Percentiles rank a stretch among this genome's conserved stretches.
Evolutionary conservation across 225 moss, liverwort and hornwort species (phyloP).

Genomic region (Polytrichum commune): DNA sequence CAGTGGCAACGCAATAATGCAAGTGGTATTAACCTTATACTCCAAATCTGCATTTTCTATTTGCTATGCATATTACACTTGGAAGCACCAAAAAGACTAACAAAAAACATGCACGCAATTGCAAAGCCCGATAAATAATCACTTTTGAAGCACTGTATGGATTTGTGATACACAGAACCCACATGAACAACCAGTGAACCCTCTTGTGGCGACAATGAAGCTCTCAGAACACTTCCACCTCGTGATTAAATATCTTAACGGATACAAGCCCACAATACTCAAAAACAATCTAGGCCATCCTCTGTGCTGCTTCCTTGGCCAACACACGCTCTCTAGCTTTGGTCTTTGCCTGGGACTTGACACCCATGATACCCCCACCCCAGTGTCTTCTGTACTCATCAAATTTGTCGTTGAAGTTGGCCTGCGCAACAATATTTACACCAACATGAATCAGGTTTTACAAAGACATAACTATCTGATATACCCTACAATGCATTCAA

Average conservation of each 20-base stretch:
- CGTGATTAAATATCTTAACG: not conserved
- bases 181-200: not conserved
- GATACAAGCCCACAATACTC: not conserved
- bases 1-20: too few species aligned
- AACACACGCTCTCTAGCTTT: conserved; percentile 63
- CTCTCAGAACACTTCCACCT: not conserved
- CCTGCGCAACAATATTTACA: conserved; percentile 24
- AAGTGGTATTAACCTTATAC: too few species aligned
- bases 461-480: too few species aligned
- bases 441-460: too few species aligned
- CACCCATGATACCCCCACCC: conserved; percentile 90
- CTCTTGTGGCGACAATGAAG: not conserved
- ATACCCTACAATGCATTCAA: too few species aligned
- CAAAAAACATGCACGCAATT: too few species aligned
- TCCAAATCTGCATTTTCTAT: too few species aligned
- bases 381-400: conserved; percentile 82
- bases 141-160: too few species aligned
- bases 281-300: conserved; percentile 39
- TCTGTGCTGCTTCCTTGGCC: conserved; percentile 80
- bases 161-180: not conserved
- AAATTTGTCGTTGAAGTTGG: conserved; percentile 79
- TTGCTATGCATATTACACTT: too few species aligned
- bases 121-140: too few species aligned
- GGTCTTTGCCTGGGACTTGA: conserved; percentile 79
- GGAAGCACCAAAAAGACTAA: too few species aligned